Evolutionary conservation across 345 rosid species (phyloP), one percentile per base, ranked within the genome.

Genomic region (Melaleuca alternifolia): DNA sequence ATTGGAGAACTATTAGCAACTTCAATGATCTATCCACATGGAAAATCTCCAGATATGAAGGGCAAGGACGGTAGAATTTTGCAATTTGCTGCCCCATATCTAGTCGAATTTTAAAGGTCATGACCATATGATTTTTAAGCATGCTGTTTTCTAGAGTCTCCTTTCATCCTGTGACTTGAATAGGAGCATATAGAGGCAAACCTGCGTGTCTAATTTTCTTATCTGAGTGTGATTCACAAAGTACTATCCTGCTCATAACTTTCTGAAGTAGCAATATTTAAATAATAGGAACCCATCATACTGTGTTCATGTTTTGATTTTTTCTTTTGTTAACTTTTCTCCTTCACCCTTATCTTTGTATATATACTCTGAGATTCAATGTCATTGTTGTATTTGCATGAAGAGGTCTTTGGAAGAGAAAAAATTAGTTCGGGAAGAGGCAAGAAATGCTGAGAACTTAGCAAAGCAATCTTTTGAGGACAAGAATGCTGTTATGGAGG

Each of bases 321-420:
- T 28, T 76, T 61, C 12, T 50, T 57, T 57, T 23, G 51, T 85
- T 62, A 51, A 59, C 76, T 11, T 61, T 54, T 24, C 16, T 37
- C 21, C 82, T 50, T 86, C 84, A 24, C 28, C 33, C 41, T n/a
- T 83, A 26, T 61, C 81, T 86, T 59, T 57, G 56, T 24, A 10
- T 52, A 15, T 12, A 51, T 65, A 75, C 56, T 28, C 44, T 85
- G 81, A 71, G 81, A 71, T 71, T 82, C 48, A 82, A 71, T 51
- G 82, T 59, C 30, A 85, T 57, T 57, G 56, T 15, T n/a, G 10
- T 84, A 53, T 83, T 85, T 59, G 51, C 82, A 50, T 59, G 89
- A 87, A 97, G 99, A 92, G 95, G 77, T 90, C 97, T 86, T 82
- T 97, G 87, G 98, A 96, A 88, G 99, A 96, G 93, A 97, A 94